These are phyloP conservation scores for Acrocalymma vagum DNA, from an alignment of 2,329 filamentous ascomycete genomes.

Conservation along the genomic window DNA sequence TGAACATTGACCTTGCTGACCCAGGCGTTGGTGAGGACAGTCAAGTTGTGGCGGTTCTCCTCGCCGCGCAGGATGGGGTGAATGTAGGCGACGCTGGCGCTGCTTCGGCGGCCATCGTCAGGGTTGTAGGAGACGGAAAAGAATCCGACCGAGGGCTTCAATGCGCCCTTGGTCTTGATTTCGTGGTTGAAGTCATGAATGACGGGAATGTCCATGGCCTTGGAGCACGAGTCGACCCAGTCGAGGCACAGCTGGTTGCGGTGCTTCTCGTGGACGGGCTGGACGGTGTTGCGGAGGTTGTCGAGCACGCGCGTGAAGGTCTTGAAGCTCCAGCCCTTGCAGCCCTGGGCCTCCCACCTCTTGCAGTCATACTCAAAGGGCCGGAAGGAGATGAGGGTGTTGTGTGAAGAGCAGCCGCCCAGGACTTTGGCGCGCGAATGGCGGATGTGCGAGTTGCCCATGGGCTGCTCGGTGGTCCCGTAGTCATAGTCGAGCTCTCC, in stretches of 20 bases:
- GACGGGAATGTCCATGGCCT: slow-evolving; percentile 80
- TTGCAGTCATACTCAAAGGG: slow-evolving; percentile 89
- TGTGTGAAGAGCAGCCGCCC: slow-evolving; percentile 92
- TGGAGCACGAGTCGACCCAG: slow-evolving; percentile 84
- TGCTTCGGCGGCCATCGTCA: slow-evolving; percentile 83
- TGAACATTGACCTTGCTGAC: slow-evolving; percentile 81
- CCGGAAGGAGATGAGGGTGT: slow-evolving; percentile 91
- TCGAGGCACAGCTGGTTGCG: slow-evolving; percentile 91
- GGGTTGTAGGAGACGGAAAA: slow-evolving; percentile 93
- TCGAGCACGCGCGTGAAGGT: slow-evolving; percentile 83
- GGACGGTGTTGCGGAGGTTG: slow-evolving; percentile 87
- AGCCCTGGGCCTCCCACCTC: slow-evolving; percentile 83
- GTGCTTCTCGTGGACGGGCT: slow-evolving; percentile 85
- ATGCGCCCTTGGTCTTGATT: slow-evolving; percentile 75
- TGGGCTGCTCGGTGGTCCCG: slow-evolving; percentile 87
- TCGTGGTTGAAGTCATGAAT: slow-evolving; percentile 87
- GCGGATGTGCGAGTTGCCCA: slow-evolving; percentile 88
- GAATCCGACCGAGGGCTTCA: slow-evolving; percentile 84
- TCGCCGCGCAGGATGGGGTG: slow-evolving; percentile 87
- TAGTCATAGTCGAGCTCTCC: slow-evolving; percentile 92
- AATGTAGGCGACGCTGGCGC: slow-evolving; percentile 90
- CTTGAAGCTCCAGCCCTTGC: slow-evolving; percentile 86
- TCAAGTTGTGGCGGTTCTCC: slow-evolving; percentile 84
- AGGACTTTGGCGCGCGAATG: slow-evolving; percentile 93
- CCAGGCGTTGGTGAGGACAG: slow-evolving; percentile 86